Percentiles rank a stretch among this genome's conserved stretches.
Conservation (phyloP, 139 green algal genomes). For the Dunaliella sp. region DNA sequence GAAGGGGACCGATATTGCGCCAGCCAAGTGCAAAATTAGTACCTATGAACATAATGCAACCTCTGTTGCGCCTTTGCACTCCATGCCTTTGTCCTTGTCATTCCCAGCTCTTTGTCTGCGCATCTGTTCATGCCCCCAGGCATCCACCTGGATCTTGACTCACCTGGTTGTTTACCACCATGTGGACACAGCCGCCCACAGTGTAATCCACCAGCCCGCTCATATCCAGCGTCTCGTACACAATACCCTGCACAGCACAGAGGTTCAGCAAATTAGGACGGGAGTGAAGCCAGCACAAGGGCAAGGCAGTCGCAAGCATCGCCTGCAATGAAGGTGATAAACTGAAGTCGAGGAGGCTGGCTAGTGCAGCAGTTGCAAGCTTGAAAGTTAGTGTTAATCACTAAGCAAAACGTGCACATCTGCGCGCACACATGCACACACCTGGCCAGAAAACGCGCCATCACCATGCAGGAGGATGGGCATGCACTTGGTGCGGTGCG, state of each 20-base stretch:
- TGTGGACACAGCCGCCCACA: constrained; percentile 90
- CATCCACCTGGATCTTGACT: neutral
- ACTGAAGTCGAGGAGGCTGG: too few relatives aligned
- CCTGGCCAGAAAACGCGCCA: constrained; percentile 82
- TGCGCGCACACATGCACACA: neutral
- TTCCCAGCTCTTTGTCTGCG: too few relatives aligned
- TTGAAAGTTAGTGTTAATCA: neutral
- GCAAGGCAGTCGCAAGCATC: too few relatives aligned
- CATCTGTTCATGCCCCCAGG: neutral
- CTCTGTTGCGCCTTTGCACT: too few relatives aligned
- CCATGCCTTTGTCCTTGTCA: too few relatives aligned
- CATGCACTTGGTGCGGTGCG: constrained; percentile 62
- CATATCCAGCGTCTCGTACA: constrained; percentile 98
- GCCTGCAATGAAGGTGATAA: too few relatives aligned
- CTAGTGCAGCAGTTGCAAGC: neutral
- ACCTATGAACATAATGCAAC: too few relatives aligned
- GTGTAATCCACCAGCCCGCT: constrained; percentile 91
- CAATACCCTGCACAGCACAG: constrained; percentile 88
- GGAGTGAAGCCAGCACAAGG: too few relatives aligned
- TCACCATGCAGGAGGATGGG: constrained; percentile 95
- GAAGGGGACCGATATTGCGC: too few relatives aligned
- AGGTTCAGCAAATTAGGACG: too few relatives aligned
- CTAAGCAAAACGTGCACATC: neutral
- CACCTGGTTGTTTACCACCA: constrained; percentile 98
- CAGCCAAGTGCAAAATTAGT: too few relatives aligned